These are phyloP conservation scores for Pleurotus sapidus DNA, from an alignment of 768 basidiomycete species.

Conservation along the genomic window DNA sequence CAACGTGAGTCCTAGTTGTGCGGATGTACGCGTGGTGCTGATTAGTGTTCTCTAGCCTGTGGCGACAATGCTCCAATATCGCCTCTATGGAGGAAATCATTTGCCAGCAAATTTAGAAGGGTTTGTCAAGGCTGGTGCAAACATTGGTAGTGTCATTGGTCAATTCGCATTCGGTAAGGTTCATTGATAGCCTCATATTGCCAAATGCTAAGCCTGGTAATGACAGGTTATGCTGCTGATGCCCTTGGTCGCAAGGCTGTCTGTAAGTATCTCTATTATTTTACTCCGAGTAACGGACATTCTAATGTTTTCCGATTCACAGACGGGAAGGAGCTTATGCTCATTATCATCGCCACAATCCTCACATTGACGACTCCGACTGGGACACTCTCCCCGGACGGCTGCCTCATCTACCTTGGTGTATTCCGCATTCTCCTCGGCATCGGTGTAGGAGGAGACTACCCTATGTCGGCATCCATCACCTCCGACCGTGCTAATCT, in stretches of 20 bases:
- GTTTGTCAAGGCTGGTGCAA: slow-evolving; percentile 61
- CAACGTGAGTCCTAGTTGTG: slow-evolving; percentile 39
- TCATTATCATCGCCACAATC: slow-evolving; percentile 79
- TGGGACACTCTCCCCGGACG: slow-evolving; percentile 48
- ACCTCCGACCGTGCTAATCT: slow-evolving; percentile 65
- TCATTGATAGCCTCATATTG: not conserved
- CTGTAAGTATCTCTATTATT: slow-evolving; percentile 31
- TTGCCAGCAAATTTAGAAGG: slow-evolving; percentile 59
- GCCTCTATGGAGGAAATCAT: slow-evolving; percentile 48
- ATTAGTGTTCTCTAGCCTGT: slow-evolving; percentile 44
- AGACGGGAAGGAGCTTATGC: slow-evolving; percentile 79
- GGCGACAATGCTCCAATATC: slow-evolving; percentile 64
- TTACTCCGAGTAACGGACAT: not conserved
- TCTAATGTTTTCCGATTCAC: slow-evolving; percentile 3
- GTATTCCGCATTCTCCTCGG: slow-evolving; percentile 73
- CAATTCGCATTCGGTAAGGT: slow-evolving; percentile 57
- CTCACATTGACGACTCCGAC: slow-evolving; percentile 66
- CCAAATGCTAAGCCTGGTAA: not conserved
- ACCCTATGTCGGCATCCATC: slow-evolving; percentile 72
- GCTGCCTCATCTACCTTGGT: slow-evolving; percentile 58
- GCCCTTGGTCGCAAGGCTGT: slow-evolving; percentile 67
- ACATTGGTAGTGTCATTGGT: slow-evolving; percentile 72
- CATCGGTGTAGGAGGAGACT: slow-evolving; percentile 77
- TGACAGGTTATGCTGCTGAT: slow-evolving; percentile 60
- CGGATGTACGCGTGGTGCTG: not conserved